phyloP scores from a whole-genome alignment of 2,329 filamentous ascomycete species.

The Aotearoamyces nothofagi region DNA sequence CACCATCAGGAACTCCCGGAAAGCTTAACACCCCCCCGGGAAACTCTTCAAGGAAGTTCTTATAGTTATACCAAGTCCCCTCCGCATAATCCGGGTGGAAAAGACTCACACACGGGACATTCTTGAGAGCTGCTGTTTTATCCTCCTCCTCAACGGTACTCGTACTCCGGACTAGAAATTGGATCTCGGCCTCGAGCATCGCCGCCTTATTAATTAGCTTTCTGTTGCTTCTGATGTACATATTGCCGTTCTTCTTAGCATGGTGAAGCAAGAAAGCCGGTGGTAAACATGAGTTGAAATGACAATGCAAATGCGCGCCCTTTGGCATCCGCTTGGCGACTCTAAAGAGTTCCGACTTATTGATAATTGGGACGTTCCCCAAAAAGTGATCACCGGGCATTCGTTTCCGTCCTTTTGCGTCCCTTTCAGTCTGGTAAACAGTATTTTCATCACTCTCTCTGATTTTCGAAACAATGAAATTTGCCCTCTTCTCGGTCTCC shows the following conservation, averaged over 20 bases:
- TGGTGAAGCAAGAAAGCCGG: slow-evolving; percentile 44
- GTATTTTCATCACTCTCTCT: not conserved
- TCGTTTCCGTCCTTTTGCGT: slow-evolving; percentile 9
- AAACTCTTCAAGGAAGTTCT: slow-evolving; percentile 25
- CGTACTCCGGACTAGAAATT: slow-evolving; percentile 34
- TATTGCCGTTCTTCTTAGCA: slow-evolving; percentile 36
- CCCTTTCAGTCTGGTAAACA: slow-evolving; percentile 13
- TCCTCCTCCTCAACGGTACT: not conserved
- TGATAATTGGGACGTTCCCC: slow-evolving; percentile 36
- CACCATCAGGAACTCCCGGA: slow-evolving; percentile 12
- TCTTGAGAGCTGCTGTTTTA: slow-evolving; percentile 20
- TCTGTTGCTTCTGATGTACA: slow-evolving; percentile 53
- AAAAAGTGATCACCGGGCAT: slow-evolving; percentile 39
- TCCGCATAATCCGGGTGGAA: slow-evolving; percentile 33
- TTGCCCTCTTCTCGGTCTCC: slow-evolving; percentile 14
- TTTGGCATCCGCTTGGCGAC: slow-evolving; percentile 50
- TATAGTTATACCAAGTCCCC: slow-evolving; percentile 30
- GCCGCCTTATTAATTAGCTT: slow-evolving; percentile 25
- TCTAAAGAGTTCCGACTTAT: slow-evolving; percentile 38
- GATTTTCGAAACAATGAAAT: slow-evolving; percentile 9
- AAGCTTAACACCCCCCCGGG: slow-evolving; percentile 11
- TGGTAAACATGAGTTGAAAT: slow-evolving; percentile 61
- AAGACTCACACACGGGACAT: no score
- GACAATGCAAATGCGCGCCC: slow-evolving; percentile 57
- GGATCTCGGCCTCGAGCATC: slow-evolving; percentile 32